These are phyloP conservation scores for Hamamelis virginiana DNA, from an alignment of 164 flowering plant species.

Conservation along the genomic window DNA sequence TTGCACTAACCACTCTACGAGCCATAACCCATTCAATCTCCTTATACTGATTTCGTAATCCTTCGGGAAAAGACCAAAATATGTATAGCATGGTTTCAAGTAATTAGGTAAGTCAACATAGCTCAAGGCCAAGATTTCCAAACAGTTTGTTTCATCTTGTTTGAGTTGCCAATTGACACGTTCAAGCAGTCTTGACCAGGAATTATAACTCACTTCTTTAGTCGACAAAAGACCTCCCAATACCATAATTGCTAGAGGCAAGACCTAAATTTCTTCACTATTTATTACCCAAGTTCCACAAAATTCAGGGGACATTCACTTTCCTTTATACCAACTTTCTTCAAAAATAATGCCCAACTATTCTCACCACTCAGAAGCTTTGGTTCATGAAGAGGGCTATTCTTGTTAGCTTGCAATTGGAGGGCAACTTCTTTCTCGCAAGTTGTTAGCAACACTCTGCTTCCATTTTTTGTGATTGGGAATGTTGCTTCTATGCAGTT, in stretches of 20 bases:
- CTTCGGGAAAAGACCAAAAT: background rate
- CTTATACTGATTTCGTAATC: background rate
- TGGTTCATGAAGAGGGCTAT: constrained; percentile 3
- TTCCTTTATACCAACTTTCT: background rate
- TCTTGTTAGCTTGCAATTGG: background rate
- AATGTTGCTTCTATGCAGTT: background rate
- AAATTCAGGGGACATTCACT: too few species aligned
- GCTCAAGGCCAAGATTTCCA: constrained; percentile 18
- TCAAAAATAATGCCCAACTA: constrained; percentile 14
- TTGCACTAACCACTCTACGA: background rate
- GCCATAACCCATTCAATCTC: background rate
- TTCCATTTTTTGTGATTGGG: constrained; percentile 7
- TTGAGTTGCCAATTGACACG: constrained; percentile 14
- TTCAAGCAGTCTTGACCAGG: constrained; percentile 12
- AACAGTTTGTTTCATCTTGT: constrained; percentile 21
- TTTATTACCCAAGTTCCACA: constrained; percentile 5
- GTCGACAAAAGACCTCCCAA: too few species aligned
- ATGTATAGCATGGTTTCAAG: background rate
- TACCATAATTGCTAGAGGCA: constrained; percentile 6
- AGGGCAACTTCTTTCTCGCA: constrained; percentile 3
- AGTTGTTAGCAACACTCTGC: constrained; percentile 15
- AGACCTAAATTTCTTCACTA: background rate
- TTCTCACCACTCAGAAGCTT: background rate
- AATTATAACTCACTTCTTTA: too few species aligned
- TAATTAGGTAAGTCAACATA: background rate